Percentiles rank a stretch among this genome's conserved stretches.
These are phyloP conservation scores for Xylaria cubensis DNA, from an alignment of 495 filamentous ascomycete genomes.

Conservation along the genomic window DNA sequence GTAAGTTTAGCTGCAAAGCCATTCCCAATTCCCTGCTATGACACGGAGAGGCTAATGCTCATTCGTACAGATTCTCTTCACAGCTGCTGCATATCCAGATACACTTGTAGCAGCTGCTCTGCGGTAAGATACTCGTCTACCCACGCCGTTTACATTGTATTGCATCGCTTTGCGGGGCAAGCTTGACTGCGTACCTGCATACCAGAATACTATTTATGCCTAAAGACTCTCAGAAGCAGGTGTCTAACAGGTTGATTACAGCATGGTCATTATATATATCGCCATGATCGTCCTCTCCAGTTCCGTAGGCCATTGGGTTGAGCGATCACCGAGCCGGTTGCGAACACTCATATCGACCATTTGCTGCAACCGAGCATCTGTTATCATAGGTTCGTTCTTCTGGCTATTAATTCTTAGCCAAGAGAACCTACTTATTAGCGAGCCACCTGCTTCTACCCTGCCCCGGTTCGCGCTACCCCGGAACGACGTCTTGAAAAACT, in stretches of 20 bases:
- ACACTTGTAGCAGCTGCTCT: constrained; percentile 58
- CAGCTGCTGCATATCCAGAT: constrained; percentile 64
- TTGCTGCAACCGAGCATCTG: constrained; percentile 52
- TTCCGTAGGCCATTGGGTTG: constrained; percentile 56
- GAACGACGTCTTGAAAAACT: constrained; percentile 33
- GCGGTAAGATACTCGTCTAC: constrained; percentile 31
- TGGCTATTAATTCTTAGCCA: constrained; percentile 50
- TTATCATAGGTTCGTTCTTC: constrained; percentile 58
- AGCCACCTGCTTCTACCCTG: constrained; percentile 1
- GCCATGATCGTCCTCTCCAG: constrained; percentile 43
- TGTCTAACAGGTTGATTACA: constrained; percentile 15
- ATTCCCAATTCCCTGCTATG: background rate
- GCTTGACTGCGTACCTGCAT: constrained; percentile 18
- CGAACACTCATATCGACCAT: constrained; percentile 51
- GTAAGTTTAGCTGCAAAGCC: constrained; percentile 31
- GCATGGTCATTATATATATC: constrained; percentile 43
- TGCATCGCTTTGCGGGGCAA: background rate
- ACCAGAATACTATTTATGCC: constrained; percentile 26
- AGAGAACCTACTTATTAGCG: constrained; percentile 34
- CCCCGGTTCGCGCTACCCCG: constrained; percentile 20
- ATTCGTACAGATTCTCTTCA: constrained; percentile 57
- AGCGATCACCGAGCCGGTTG: constrained; percentile 49
- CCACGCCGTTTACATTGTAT: constrained; percentile 20
- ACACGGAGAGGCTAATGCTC: constrained; percentile 14
- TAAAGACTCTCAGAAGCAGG: too few relatives aligned